phyloP scores from a whole-genome alignment of 345 rosid species.

The Geranium brycei region DNA sequence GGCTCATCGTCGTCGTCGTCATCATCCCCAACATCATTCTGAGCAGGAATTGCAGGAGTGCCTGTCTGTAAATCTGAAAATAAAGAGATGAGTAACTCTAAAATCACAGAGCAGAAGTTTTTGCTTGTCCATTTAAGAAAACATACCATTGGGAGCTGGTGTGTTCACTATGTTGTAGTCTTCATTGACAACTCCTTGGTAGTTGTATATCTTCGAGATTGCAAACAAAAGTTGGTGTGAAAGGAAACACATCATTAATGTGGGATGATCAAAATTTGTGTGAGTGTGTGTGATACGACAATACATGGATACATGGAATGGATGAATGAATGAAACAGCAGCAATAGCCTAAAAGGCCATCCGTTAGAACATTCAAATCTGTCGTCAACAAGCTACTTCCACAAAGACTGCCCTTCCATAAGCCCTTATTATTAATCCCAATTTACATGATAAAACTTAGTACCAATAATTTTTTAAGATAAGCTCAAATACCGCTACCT shows the following conservation, averaged over 20 bases:
- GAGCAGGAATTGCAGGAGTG: conserved; percentile 45
- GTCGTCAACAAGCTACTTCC: background rate
- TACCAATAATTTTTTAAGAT: background rate
- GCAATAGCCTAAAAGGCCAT: no score
- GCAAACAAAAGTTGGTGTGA: conserved; percentile 2
- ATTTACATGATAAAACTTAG: background rate
- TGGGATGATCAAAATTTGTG: background rate
- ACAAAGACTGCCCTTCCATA: background rate
- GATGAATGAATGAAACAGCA: no score
- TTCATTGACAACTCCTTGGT: conserved; percentile 77
- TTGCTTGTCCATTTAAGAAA: background rate
- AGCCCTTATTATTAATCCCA: background rate
- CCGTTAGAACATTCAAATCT: background rate
- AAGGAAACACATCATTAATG: conserved; percentile 5
- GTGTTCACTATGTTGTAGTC: conserved; percentile 79
- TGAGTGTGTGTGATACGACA: background rate
- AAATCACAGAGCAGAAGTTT: background rate
- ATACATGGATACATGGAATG: no score
- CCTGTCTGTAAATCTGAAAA: conserved; percentile 57
- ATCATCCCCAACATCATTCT: conserved; percentile 37
- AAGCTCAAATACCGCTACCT: background rate
- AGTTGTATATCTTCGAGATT: conserved; percentile 64
- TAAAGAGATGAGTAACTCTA: conserved; percentile 7
- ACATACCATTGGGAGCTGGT: conserved; percentile 77
- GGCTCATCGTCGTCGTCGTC: conserved; percentile 81